Base-by-base conservation (phyloP, 2,329 filamentous ascomycete species). In the Pseudogymnoascus sp. region DNA sequence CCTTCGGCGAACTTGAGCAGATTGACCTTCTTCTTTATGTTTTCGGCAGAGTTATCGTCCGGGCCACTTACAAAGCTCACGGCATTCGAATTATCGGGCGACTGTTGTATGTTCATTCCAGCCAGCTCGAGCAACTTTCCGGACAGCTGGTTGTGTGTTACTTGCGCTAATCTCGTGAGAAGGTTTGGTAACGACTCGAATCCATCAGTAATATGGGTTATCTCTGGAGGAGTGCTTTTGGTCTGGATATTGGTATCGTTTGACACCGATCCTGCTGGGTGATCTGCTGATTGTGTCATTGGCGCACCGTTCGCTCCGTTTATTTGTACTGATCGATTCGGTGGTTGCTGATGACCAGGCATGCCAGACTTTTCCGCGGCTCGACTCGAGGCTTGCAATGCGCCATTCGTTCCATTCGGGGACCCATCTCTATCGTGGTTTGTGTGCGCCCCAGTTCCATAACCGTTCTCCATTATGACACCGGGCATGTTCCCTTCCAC, bases 1-100 rank as follows among this genome's bases (percentile, higher is more conserved):
- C 86, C 83, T 73, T 93, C 88, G 7, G 89, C 86, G 76, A 94
- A 96, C 47, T 89, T 84, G 64, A 96, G 76, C 62, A 97, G 75
- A 37, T 80, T 76, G 28, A 84, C 77, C 75, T 96, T 97, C 77
- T 96, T 96, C 33, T 82, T 79, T 11, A 90, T 71, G 70, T 91
- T 93, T 65, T 87, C 85, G 40, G 75, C 73, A 1, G 85, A 87
- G 18, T 76, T 79, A 69, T 90, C 86, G 62, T 86, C 82, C 2
- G 72, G 68, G 3, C 71, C 70, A 61, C 74, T 74, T 31, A 74
- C 69, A 31, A 70, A 64, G 62, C 77, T 73, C 33, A 76, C 73
- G 4, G 76, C 70, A 66, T 80, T 83, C 38, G 82, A 81, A 65
- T 88, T 86, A 60, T 78, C 70, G 35, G 76, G 75, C 47, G 80